A percentile compares a stretch with the other conserved stretches of the same genome.
These are phyloP conservation scores for Skeletonema costatum DNA, from an alignment of 108 stramenopile genomes.

Conservation along the genomic window DNA sequence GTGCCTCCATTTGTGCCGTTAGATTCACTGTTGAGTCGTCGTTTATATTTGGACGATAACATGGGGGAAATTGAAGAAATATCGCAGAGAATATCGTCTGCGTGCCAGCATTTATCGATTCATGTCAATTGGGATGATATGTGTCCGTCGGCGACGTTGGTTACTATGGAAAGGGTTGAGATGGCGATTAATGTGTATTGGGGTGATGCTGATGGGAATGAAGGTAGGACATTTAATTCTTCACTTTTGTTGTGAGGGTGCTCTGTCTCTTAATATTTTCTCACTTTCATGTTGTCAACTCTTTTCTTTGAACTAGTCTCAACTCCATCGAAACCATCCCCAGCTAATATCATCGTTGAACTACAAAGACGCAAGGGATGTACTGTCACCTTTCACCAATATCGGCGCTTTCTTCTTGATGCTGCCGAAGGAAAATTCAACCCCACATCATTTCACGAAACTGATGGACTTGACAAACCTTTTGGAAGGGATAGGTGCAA, in stretches of 20 bases:
- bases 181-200: constrained; percentile 48
- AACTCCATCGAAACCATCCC: constrained; percentile 9
- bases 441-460: constrained; percentile 23
- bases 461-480: constrained; percentile 42
- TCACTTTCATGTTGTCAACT: not conserved
- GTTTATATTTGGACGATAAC: constrained; percentile 65
- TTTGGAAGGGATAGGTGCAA: constrained; percentile 43
- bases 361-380: constrained; percentile 81
- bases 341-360: constrained; percentile 58
- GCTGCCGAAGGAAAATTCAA: constrained; percentile 81
- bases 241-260: no score
- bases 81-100: constrained; percentile 35
- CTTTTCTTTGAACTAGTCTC: constrained; percentile 7
- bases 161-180: constrained; percentile 45
- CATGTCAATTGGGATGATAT: constrained; percentile 48
- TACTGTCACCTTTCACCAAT: constrained; percentile 80
- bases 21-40: constrained; percentile 71
- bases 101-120: constrained; percentile 47
- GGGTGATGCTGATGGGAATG: constrained; percentile 40
- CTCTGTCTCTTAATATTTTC: not conserved
- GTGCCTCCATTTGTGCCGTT: constrained; percentile 84
- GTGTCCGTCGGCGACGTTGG: constrained; percentile 31
- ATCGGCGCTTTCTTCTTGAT: constrained; percentile 73
- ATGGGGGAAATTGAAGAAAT: constrained; percentile 19
- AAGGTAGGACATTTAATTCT: constrained; percentile 13